Percentiles rank a stretch among this genome's conserved stretches.
Evolutionary conservation across 2,329 filamentous ascomycete genomes (phyloP).

Genomic region (Colletotrichum sp.): DNA sequence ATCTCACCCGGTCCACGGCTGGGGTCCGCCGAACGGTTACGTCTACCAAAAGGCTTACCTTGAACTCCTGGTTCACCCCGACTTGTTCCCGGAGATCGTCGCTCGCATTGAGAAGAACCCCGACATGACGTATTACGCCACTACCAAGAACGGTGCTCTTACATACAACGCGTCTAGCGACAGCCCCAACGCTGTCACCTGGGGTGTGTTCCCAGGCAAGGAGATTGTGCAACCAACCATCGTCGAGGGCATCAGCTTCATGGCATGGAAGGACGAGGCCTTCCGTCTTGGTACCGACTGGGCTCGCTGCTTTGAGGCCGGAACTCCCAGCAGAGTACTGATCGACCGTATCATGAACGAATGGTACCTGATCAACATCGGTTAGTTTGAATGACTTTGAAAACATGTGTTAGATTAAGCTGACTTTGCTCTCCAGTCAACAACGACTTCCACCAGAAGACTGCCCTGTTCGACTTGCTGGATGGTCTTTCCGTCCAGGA

Average conservation of each 20-base stretch:
- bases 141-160: slow-evolving; percentile 79
- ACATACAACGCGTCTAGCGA: slow-evolving; percentile 85
- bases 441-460: slow-evolving; percentile 91
- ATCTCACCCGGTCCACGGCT: slow-evolving; percentile 84
- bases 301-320: slow-evolving; percentile 85
- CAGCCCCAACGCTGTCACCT: slow-evolving; percentile 96
- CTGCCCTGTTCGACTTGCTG: slow-evolving; percentile 86
- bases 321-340: slow-evolving; percentile 77
- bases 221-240: slow-evolving; percentile 99
- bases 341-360: slow-evolving; percentile 85
- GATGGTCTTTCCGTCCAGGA: slow-evolving; percentile 73
- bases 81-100: slow-evolving; percentile 78
- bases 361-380: slow-evolving; percentile 96
- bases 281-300: slow-evolving; percentile 92
- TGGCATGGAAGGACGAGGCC: slow-evolving; percentile 98
- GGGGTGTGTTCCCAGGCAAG: slow-evolving; percentile 98
- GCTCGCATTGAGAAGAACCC: slow-evolving; percentile 77
- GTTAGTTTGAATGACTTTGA: slow-evolving; percentile 53
- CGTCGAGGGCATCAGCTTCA: slow-evolving; percentile 95
- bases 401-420: neutral
- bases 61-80: slow-evolving; percentile 85
- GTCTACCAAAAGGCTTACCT: slow-evolving; percentile 99
- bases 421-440: slow-evolving; percentile 67
- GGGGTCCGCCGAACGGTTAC: slow-evolving; percentile 94
- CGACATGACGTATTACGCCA: slow-evolving; percentile 92